Evolutionary conservation across 257 asterid genomes (phyloP).

Genomic region (Datura wrightii): DNA sequence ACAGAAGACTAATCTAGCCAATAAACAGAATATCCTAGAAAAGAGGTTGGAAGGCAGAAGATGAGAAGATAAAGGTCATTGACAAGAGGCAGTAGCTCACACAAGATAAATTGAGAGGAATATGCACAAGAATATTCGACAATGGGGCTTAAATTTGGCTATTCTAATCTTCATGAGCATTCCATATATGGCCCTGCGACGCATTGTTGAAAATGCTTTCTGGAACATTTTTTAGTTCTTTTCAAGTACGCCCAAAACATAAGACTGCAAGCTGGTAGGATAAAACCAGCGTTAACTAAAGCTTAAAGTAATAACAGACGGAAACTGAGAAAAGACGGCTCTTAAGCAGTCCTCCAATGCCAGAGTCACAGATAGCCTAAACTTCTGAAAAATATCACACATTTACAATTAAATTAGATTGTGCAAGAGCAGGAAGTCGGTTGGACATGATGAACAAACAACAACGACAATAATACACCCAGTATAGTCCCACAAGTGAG

Average conservation of each 20-base stretch:
- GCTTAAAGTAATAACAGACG: background rate
- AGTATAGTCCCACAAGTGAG: no score
- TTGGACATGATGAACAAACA: background rate
- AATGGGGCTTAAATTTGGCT: background rate
- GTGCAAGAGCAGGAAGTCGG: background rate
- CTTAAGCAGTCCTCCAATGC: background rate
- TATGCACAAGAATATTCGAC: background rate
- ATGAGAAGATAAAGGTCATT: background rate
- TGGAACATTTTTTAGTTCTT: background rate
- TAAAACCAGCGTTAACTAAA: background rate
- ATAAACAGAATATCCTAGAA: conserved; percentile 16
- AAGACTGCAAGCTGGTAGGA: background rate
- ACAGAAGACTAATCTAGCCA: background rate
- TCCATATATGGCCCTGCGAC: background rate
- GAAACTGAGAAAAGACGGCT: background rate
- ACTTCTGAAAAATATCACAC: background rate
- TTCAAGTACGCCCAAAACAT: background rate
- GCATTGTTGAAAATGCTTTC: background rate
- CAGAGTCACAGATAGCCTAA: background rate
- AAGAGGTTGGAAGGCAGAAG: background rate
- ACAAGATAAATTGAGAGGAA: background rate
- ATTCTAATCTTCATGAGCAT: background rate
- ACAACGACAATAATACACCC: no score
- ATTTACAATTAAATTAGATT: background rate
- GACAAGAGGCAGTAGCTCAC: background rate